These are phyloP conservation scores for Ascochyta fabae DNA, from an alignment of 2,329 filamentous ascomycete species.

Conservation along the genomic window DNA sequence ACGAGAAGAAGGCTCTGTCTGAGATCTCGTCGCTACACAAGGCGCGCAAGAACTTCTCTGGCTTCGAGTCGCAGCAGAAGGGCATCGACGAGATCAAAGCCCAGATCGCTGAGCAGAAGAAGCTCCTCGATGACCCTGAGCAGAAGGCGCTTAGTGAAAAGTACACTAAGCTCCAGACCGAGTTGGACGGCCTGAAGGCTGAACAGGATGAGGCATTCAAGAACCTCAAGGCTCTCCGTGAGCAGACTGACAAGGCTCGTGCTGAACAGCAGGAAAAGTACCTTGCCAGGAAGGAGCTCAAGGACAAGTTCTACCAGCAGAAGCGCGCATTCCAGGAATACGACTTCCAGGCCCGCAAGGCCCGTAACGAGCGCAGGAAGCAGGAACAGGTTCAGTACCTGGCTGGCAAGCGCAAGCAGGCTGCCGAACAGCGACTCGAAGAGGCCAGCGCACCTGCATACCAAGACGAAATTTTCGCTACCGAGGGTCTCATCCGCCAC, in stretches of 20 bases:
- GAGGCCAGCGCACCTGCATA: slow-evolving; percentile 88
- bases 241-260: slow-evolving; percentile 84
- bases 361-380: slow-evolving; percentile 77
- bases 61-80: slow-evolving; percentile 85
- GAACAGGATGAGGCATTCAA: slow-evolving; percentile 93
- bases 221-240: slow-evolving; percentile 80
- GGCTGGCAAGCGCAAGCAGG: slow-evolving; percentile 76
- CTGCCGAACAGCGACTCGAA: slow-evolving; percentile 76
- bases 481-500: slow-evolving; percentile 86
- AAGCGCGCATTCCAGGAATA: slow-evolving; percentile 83
- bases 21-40: slow-evolving; percentile 86
- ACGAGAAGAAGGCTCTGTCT: slow-evolving; percentile 91
- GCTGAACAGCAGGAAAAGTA: slow-evolving; percentile 88
- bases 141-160: slow-evolving; percentile 85
- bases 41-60: slow-evolving; percentile 87
- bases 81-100: slow-evolving; percentile 85
- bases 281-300: slow-evolving; percentile 79
- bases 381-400: slow-evolving; percentile 78
- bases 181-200: slow-evolving; percentile 88
- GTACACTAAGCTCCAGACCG: slow-evolving; percentile 83
- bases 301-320: slow-evolving; percentile 84
- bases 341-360: slow-evolving; percentile 82
- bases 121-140: slow-evolving; percentile 89
- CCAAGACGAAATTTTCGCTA: slow-evolving; percentile 88
- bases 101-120: slow-evolving; percentile 87